Percentiles rank a stretch among this genome's conserved stretches.
Conservation (phyloP, 345 rosid genomes). For the Conringia planisiliqua region DNA sequence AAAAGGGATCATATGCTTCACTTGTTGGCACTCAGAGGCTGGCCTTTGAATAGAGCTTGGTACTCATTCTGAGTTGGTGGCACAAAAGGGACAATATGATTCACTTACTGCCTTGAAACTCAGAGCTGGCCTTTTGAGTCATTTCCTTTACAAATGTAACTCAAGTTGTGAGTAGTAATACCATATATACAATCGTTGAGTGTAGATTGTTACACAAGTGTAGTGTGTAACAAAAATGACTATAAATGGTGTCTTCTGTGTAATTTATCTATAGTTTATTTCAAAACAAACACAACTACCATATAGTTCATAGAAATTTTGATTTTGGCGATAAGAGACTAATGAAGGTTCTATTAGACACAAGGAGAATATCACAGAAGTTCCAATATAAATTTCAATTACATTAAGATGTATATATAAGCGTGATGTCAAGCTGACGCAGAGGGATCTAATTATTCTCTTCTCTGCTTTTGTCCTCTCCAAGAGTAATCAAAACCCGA, state of each 20-base stretch:
- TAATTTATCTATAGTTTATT: background rate
- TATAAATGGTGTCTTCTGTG: background rate
- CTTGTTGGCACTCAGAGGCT: constrained; percentile 86
- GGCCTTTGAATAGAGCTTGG: constrained; percentile 81
- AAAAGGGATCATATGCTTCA: constrained; percentile 76
- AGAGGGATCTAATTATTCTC: background rate
- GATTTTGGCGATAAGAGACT: background rate
- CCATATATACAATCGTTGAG: background rate
- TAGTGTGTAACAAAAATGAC: constrained; percentile 9
- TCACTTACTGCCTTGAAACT: constrained; percentile 57
- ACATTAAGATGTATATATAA: background rate
- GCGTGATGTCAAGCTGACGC: background rate
- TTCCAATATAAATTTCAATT: too few species aligned
- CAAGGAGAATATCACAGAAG: too few species aligned
- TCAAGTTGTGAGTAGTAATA: background rate
- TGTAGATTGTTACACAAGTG: constrained; percentile 3
- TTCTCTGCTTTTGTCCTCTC: background rate
- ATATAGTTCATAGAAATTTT: background rate
- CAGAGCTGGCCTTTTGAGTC: constrained; percentile 71
- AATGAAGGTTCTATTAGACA: background rate
- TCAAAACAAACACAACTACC: background rate
- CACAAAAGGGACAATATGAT: constrained; percentile 72
- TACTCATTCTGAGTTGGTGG: constrained; percentile 67
- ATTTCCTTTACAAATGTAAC: background rate
- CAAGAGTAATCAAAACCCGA: background rate